A percentile compares a stretch with the other conserved stretches of the same genome.
Conservation (phyloP, 2,329 filamentous ascomycete genomes). For the Diaporthe sp. region DNA sequence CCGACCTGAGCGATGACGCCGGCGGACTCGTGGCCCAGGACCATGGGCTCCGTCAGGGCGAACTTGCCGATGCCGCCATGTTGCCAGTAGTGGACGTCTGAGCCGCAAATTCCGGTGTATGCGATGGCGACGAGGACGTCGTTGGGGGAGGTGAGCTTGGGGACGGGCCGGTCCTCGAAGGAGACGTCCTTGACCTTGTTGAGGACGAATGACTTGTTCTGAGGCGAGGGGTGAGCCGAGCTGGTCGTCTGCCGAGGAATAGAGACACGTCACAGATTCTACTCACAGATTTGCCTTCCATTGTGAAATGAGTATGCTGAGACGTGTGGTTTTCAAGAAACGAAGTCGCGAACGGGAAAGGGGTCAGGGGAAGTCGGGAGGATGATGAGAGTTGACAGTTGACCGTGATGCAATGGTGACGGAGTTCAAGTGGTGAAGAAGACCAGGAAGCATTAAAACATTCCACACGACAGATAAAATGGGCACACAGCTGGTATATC, state of each 20-base stretch:
- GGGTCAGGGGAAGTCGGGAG: neutral
- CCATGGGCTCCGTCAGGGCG: conserved; percentile 83
- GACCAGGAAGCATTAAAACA: neutral
- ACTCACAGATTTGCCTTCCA: conserved; percentile 49
- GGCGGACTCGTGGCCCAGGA: conserved; percentile 68
- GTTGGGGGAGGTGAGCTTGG: conserved; percentile 73
- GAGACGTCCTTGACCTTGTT: conserved; percentile 79
- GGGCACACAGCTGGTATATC: neutral
- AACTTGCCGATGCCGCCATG: conserved; percentile 91
- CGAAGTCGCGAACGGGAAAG: neutral
- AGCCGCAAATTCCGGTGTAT: conserved; percentile 91
- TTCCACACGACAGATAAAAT: neutral
- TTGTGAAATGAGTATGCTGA: conserved; percentile 33
- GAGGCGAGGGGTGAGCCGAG: conserved; percentile 25
- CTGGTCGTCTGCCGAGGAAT: too few species aligned
- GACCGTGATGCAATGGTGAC: conserved; percentile 32
- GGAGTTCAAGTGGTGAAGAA: neutral
- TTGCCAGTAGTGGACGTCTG: conserved; percentile 89
- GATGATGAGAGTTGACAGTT: neutral
- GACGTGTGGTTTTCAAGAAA: conserved; percentile 10
- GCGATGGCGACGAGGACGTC: conserved; percentile 86
- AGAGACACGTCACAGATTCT: neutral
- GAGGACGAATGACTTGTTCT: conserved; percentile 90
- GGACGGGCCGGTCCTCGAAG: conserved; percentile 82
- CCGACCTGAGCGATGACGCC: conserved; percentile 50